Conservation (phyloP, 2,329 filamentous ascomycete genomes). For the Dactylellina leptospora region DNA sequence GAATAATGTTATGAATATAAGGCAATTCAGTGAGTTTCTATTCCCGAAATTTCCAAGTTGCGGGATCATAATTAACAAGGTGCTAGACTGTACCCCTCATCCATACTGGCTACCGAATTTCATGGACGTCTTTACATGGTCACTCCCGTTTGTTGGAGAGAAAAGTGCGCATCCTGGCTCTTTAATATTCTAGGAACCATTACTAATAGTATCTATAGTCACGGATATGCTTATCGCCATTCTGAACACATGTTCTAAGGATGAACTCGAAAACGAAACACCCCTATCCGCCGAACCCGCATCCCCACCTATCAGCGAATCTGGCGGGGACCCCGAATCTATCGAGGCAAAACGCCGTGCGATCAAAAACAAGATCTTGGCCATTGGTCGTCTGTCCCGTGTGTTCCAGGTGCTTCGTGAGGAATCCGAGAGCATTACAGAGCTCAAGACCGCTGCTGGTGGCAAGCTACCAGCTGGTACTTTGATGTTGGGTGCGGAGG, state of each 20-base stretch:
- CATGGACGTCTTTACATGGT: constrained; percentile 99
- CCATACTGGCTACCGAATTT: constrained; percentile 99
- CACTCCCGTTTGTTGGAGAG: constrained; percentile 95
- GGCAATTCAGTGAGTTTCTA: constrained; percentile 76
- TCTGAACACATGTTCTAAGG: constrained; percentile 97
- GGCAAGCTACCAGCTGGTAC: constrained; percentile 92
- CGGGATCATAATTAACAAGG: neutral
- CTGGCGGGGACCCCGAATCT: constrained; percentile 77
- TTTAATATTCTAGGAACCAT: neutral
- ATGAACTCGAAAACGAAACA: constrained; percentile 90
- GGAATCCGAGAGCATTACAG: constrained; percentile 94
- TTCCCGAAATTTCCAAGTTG: neutral
- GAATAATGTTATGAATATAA: constrained; percentile 99
- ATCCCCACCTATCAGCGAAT: constrained; percentile 73
- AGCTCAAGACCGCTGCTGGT: constrained; percentile 95
- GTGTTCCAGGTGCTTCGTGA: constrained; percentile 98
- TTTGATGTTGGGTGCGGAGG: constrained; percentile 96
- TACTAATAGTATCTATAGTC: constrained; percentile 63
- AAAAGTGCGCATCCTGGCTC: constrained; percentile 66
- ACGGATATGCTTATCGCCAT: constrained; percentile 99
- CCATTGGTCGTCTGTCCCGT: constrained; percentile 92
- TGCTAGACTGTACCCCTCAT: constrained; percentile 85
- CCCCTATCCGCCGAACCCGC: constrained; percentile 75
- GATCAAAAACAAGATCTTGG: constrained; percentile 99
- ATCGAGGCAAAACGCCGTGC: constrained; percentile 93